Evolutionary conservation across 208 protist species (phyloP).

Genomic region (Crithidia fasciculata): DNA sequence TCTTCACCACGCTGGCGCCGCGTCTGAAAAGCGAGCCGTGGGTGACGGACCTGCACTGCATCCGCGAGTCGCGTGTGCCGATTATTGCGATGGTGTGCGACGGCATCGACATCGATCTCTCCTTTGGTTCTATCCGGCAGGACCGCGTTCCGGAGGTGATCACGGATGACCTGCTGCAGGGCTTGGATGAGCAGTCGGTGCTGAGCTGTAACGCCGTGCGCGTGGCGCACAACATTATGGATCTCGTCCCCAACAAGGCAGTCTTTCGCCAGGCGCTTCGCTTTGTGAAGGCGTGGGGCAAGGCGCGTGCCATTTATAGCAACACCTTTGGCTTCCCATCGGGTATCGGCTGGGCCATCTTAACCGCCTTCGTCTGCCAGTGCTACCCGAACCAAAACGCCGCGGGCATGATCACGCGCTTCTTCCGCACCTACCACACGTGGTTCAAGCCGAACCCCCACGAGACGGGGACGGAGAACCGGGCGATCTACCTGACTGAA

Average conservation of each 20-base stretch:
- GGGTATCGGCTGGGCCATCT: constrained; percentile 97
- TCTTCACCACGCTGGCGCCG: constrained; percentile 93
- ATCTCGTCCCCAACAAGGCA: constrained; percentile 95
- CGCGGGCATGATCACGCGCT: constrained; percentile 91
- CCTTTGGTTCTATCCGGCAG: constrained; percentile 93
- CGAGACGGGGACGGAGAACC: constrained; percentile 79
- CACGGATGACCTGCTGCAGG: constrained; percentile 91
- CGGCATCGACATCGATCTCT: constrained; percentile 97
- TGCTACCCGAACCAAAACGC: constrained; percentile 97
- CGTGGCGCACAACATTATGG: constrained; percentile 97
- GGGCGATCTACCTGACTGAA: constrained; percentile 90
- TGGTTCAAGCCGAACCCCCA: constrained; percentile 94
- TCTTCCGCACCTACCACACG: constrained; percentile 93
- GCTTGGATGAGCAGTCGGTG: constrained; percentile 94
- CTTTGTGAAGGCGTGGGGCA: constrained; percentile 98
- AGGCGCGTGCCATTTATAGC: constrained; percentile 94
- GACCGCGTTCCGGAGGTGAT: constrained; percentile 93
- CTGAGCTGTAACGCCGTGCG: constrained; percentile 96
- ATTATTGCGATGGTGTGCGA: constrained; percentile 97
- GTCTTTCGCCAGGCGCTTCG: constrained; percentile 95
- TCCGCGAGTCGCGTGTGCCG: constrained; percentile 95
- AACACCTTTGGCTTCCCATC: constrained; percentile 97
- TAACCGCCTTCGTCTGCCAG: constrained; percentile 97
- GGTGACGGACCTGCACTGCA: constrained; percentile 87
- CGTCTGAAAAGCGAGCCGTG: constrained; percentile 77